Evolutionary conservation across 1,139 yeast species (phyloP).

Genomic region (Yamadazyma dushanensis): DNA sequence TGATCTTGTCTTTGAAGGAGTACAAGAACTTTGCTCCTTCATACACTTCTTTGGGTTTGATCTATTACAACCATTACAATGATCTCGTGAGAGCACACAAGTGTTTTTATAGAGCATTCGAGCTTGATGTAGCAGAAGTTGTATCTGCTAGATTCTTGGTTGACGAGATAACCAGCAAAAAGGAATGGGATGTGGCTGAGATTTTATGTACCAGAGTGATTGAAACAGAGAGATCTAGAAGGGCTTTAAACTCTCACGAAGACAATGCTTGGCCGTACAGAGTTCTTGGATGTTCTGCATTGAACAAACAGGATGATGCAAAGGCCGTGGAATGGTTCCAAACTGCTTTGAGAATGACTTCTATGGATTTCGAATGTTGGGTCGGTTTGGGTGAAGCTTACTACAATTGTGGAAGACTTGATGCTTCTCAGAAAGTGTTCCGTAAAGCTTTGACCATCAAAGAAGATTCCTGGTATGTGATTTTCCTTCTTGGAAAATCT

Average conservation of each 20-base stretch:
- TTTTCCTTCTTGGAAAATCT: constrained; percentile 67
- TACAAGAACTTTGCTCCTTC: constrained; percentile 70
- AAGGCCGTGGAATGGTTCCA: constrained; percentile 90
- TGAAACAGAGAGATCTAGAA: constrained; percentile 59
- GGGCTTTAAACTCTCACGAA: constrained; percentile 42
- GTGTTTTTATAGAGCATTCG: constrained; percentile 89
- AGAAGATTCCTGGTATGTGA: constrained; percentile 51
- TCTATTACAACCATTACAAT: constrained; percentile 56
- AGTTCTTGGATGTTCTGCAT: constrained; percentile 75
- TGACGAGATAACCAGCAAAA: constrained; percentile 58
- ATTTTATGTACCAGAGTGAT: constrained; percentile 65
- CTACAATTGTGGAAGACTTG: constrained; percentile 76
- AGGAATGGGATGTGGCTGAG: constrained; percentile 88
- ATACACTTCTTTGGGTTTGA: constrained; percentile 74
- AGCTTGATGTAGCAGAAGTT: constrained; percentile 74
- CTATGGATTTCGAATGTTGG: constrained; percentile 80
- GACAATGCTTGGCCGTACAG: constrained; percentile 81
- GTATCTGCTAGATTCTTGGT: constrained; percentile 75
- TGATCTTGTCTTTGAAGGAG: constrained; percentile 64
- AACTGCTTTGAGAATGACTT: constrained; percentile 69
- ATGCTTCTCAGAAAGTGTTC: constrained; percentile 85
- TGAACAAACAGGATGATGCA: constrained; percentile 71
- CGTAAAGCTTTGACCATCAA: constrained; percentile 58
- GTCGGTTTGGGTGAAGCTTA: constrained; percentile 94
- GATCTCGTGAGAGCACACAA: constrained; percentile 75